Base-by-base conservation (phyloP, 2,329 filamentous ascomycete species). In the Aspergillus felis region DNA sequence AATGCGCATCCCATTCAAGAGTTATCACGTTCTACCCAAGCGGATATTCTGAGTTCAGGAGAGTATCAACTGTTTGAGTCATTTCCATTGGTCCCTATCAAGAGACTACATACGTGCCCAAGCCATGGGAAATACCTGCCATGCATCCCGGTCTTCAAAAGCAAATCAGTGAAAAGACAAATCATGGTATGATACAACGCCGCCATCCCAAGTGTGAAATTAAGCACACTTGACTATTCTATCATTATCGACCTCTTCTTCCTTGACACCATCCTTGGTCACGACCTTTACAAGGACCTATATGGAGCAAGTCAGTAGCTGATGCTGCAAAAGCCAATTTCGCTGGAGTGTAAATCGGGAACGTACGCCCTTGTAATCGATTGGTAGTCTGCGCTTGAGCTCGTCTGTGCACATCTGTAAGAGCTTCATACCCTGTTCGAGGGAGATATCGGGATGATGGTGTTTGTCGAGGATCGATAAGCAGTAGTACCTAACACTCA, bases 391-490 rank as follows among this genome's bases (percentile, higher is more conserved):
- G 75, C 94, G 87, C 85, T 97, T 96, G 73, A 99, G 81, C 82
- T 99, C 94, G 75, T 97, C 92, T 66, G 91, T 94, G 80, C 94
- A 99, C 87, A 97, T 89, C 68, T 86, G 88, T 70, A 99, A 81
- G 62, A 99, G 86, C 82, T 96, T 94, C 79, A 96, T 85, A 57
- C 94, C 94, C 76, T 96, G 85, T 61, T 89, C 92, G 55, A 94
- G 87, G 60, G 84, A 85, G 76, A 99, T 97, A 71, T 97, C 89
- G 50, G 94, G 93, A 71, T 97, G 90, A 76, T 99, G 94, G 76
- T 99, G 94, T 82, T 99, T 99, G 81, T 99, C 94, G 53, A 99
- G 86, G 67, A 96, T 95, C 6, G 91, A 95, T 60, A 99, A 84
- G 76, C 94, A 99, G 83, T 99, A 99, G 83, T 97, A 97, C 79